These are phyloP conservation scores for Gossypium lobatum DNA, from an alignment of 441 rosid genomes.

Conservation along the genomic window DNA sequence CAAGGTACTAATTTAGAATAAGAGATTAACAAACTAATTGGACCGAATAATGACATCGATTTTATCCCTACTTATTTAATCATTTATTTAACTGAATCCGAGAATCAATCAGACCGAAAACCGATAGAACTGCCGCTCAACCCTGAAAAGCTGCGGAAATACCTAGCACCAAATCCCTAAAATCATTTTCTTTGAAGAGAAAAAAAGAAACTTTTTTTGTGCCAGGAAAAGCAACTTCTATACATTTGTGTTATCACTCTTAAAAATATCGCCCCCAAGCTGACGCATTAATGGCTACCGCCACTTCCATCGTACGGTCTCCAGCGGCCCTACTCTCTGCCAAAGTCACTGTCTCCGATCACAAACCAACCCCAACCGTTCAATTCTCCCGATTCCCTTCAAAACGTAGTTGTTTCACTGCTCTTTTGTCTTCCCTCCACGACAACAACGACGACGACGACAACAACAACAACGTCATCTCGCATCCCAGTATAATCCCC, in stretches of 20 bases:
- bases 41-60: no score
- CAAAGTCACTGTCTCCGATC: slow-evolving; percentile 26
- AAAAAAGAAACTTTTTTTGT: no score
- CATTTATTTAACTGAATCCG: no score
- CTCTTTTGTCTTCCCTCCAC: slow-evolving; percentile 23
- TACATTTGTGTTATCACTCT: neutral
- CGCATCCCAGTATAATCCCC: slow-evolving; percentile 49
- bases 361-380: neutral
- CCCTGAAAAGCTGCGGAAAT: no score
- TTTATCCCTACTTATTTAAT: no score
- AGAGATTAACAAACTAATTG: no score
- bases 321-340: slow-evolving; percentile 21
- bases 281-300: slow-evolving; percentile 35
- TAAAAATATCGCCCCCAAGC: neutral
- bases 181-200: neutral
- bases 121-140: no score
- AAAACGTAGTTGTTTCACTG: slow-evolving; percentile 19
- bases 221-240: neutral
- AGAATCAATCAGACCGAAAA: no score
- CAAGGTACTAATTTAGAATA: no score
- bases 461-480: slow-evolving; percentile 24
- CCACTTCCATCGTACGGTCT: slow-evolving; percentile 33
- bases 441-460: slow-evolving; percentile 16
- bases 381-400: slow-evolving; percentile 10
- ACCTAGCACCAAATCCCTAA: neutral